phyloP scores from a whole-genome alignment of 257 asterid species.

The Capsicum baccatum region DNA sequence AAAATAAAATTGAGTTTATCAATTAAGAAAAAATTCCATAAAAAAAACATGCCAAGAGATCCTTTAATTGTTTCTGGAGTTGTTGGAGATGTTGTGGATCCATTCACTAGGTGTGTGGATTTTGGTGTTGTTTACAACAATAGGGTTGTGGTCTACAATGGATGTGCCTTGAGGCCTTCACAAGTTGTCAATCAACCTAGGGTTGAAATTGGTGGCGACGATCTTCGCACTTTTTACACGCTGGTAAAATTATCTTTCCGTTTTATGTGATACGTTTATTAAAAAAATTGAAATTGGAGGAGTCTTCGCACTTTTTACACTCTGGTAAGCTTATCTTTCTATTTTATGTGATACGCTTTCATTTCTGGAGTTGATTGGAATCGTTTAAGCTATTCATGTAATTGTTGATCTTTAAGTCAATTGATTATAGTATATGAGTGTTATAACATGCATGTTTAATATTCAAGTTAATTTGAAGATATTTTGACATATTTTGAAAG shows the following conservation, averaged over 20 bases:
- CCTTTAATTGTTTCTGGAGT: conserved; percentile 70
- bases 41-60: conserved; percentile 54
- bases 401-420: no score
- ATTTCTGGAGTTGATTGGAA: no score
- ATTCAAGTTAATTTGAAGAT: no score
- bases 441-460: no score
- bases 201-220: conserved; percentile 76
- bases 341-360: no score
- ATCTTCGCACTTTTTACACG: conserved; percentile 71
- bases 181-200: conserved; percentile 69
- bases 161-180: conserved; percentile 67
- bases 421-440: no score
- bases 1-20: not conserved
- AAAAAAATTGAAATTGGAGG: no score
- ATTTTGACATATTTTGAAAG: no score
- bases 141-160: conserved; percentile 57
- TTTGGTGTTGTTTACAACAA: conserved; percentile 48
- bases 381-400: no score
- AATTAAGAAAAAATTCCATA: no score
- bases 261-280: not conserved
- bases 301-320: no score
- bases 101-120: conserved; percentile 54
- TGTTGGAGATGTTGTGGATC: conserved; percentile 73
- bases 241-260: conserved; percentile 40
- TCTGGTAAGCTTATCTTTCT: no score